Evolutionary conservation across 768 basidiomycete species (phyloP).

Genomic region (Pleurotus platypus): DNA sequence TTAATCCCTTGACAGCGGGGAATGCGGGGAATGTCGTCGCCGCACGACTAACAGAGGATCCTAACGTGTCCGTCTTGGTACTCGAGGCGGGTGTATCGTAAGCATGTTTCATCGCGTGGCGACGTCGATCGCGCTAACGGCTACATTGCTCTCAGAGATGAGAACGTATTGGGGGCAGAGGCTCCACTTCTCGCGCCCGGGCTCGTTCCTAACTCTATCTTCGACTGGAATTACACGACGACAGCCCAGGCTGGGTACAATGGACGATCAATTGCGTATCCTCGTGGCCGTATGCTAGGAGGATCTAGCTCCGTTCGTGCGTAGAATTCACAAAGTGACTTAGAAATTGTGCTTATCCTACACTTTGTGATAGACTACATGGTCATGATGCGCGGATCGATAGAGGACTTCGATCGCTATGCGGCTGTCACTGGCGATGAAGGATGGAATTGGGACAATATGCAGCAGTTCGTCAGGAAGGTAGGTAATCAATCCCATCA

Average conservation of each 20-base stretch:
- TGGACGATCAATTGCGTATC: constrained; percentile 20
- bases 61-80: background rate
- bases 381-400: constrained; percentile 25
- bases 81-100: constrained; percentile 7
- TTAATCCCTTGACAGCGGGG: background rate
- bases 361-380: constrained; percentile 13
- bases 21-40: constrained; percentile 6
- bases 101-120: background rate
- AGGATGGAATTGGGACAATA: constrained; percentile 34
- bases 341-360: background rate
- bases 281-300: constrained; percentile 27
- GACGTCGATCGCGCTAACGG: too few relatives aligned
- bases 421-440: constrained; percentile 28
- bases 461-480: constrained; percentile 28
- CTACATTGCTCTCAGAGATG: constrained; percentile 10
- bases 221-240: constrained; percentile 34
- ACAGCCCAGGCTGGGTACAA: constrained; percentile 25
- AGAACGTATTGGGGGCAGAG: constrained; percentile 11
- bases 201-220: constrained; percentile 12
- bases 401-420: constrained; percentile 32
- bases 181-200: constrained; percentile 14
- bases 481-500: constrained; percentile 21
- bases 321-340: background rate
- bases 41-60: background rate
- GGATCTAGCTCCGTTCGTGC: constrained; percentile 28